Evolutionary conservation across 495 filamentous ascomycete species (phyloP), one percentile per base, ranked within the genome.

Genomic region (Lasiosphaeria miniovina): DNA sequence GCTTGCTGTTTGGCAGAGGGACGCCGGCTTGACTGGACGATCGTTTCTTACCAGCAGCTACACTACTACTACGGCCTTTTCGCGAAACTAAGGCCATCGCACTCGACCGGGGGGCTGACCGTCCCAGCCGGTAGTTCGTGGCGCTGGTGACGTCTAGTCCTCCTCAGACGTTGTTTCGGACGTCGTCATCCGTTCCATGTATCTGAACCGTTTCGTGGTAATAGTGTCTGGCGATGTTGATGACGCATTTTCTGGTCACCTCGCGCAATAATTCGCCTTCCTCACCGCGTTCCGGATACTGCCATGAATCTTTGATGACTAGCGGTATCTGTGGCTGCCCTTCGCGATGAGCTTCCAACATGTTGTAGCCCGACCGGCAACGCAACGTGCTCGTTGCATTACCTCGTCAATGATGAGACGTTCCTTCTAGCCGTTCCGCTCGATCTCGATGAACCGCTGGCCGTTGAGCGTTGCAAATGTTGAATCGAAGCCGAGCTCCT

Each of bases 221-320:
- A 65, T 80, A 78, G 61, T 80, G 70, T 63, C 75, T 59, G 33
- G 73, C 72, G 31, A 80, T 63, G 49, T 79, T 74, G 12, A 69
- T 61, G 7, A 79, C 75, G 12, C 61, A 67, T 65, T 70, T 63
- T 31, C 63, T 54, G 8, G 74, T 76, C 38, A 70, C 75, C 51
- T 78, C 67, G 32, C 58, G 49, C 11, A 80, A 56, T 56, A 80
- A 57, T 43, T 67, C 55, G 60, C 76, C 75, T 63, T 82, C 77
- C 54, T 82, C 77, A 36, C 70, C 69, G 12, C 75, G 74, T 61
- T 80, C 71, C 24, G 58, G 60, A 54, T 76, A 77, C 56, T 81
- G 77, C 78, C 72, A 82, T 10, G 72, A 80, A 61, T 82, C 79
- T 66, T 82, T 82, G 52, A 81, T 70, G 7, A 80, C 70, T 55